Base-by-base conservation (phyloP, 164 flowering plant species). In the Vitis labrusca region DNA sequence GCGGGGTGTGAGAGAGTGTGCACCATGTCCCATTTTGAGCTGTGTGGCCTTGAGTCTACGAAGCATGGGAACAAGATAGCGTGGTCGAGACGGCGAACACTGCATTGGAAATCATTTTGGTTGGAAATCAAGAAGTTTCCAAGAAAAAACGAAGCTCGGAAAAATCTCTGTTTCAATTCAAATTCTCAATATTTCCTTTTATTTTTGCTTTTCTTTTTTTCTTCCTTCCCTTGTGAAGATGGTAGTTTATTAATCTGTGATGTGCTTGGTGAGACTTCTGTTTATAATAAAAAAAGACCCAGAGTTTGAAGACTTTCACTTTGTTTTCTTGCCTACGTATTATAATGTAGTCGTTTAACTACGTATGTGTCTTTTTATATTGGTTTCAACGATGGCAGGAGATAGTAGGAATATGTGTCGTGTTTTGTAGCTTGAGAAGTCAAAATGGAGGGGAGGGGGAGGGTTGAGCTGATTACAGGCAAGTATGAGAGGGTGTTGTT, bases 11-110 rank as follows among this genome's bases (percentile, higher is more conserved):
- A 85, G 72, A 75, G 3, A 27, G 66, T 67, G 91, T 81, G 90
- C 81, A 58, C 15, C 53, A 59, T 64, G 73, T 73, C 59, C 23
- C 17, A 58, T 68, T 57, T 72, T 75, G 76, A 65, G 66, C 10
- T 47, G n/a, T 16, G 74, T 17, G 50, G 29, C 19, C 11, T 50
- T 27, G 37, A 69, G 68, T 72, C 70, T 68, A 58, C 51, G 66
- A 11, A 29, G 67, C 75, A 55, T 76, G 78, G 86, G 79, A 77
- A 73, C 47, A 57, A 48, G 84, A 68, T 50, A 74, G 65, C 93
- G 95, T 90, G 95, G 95, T 89, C 85, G 81, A 67, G 57, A 88
- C 95, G 95, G 72, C 32, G 85, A 81, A 83, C 66, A 72, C 9
- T 57, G 78, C 80, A 62, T 83, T 58, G 87, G 85, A 84, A 77